Evolutionary conservation across 75 land plant genomes (phyloP), one percentile per base, ranked within the genome.

Genomic region (Cryptomeria japonica): DNA sequence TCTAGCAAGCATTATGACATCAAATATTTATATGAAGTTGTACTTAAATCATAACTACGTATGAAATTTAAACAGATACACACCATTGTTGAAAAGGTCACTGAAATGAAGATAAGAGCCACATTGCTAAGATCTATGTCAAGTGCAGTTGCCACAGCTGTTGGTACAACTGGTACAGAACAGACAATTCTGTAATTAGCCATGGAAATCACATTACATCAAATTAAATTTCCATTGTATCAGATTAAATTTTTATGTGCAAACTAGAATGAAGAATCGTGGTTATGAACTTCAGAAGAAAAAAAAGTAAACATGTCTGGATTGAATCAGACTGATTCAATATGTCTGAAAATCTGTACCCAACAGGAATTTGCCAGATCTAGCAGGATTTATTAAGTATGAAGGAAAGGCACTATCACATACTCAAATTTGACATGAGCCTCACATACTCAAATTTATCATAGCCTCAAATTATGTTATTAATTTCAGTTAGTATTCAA

Each of bases 31-130:
- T 84, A 14, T 25, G 16, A 42, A 87, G 38, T 86, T 49, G 31
- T 25, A 42, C 28, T 31, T 28, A 2, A 70, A 70, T 8, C 87
- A 86, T 19, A 83, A 19, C 28, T 37, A 36, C 41, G 77, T 36
- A 14, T 44, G 19, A 38, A 78, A 90, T 28, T 73, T 12, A 47
- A 42, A 75, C 14, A 53, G 34, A 55, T 84, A 88, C 94, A 87
- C 84, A 98, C 99, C 99, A 98, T 97, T 34, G 99, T 98, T 61
- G 95, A 99, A 93, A 98, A 97, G 16, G 99, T 95, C 47, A 98
- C 95, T 78, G 99, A 93, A 36, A 98, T 97, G 88, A 95, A 97
- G 87, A 98, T 96, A 87, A 98, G 95, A 53, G 99, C 96, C 79
- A 92, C 97, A 91, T 98, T 98, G 93, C 97, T 98, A 72, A 98